Conservation (phyloP, 2,329 filamentous ascomycete species). For the Westerdykella sp. region DNA sequence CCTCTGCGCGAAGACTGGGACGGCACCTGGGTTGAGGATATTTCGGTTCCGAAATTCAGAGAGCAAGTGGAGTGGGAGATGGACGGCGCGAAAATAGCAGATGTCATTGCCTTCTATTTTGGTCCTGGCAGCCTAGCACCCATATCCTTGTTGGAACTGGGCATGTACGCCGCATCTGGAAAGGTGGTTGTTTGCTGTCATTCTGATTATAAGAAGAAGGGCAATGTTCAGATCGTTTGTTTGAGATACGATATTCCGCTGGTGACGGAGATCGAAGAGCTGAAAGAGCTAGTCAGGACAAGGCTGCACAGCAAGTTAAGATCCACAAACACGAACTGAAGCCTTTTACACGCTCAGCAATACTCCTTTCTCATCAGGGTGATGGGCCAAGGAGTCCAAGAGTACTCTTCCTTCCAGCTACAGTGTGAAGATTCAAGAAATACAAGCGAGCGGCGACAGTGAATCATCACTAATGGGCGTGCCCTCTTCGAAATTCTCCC, state of each 20-base stretch:
- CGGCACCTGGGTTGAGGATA: constrained; percentile 50
- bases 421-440: too few relatives aligned
- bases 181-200: constrained; percentile 51
- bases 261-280: not conserved
- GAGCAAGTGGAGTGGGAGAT: constrained; percentile 59
- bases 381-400: too few relatives aligned
- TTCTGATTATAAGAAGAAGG: constrained; percentile 52
- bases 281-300: not conserved
- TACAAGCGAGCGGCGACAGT: too few relatives aligned
- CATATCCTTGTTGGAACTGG: constrained; percentile 55
- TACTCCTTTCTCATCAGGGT: too few relatives aligned
- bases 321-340: too few relatives aligned
- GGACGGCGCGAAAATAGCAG: constrained; percentile 48
- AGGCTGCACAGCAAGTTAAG: not conserved
- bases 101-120: constrained; percentile 54
- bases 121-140: constrained; percentile 47
- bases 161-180: constrained; percentile 42
- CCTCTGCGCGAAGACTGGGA: constrained; percentile 56
- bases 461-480: too few relatives aligned
- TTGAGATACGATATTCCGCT: constrained; percentile 12
- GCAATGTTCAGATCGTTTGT: constrained; percentile 56
- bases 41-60: constrained; percentile 38
- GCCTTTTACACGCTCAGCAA: too few relatives aligned
- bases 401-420: too few relatives aligned
- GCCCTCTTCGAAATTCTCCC: too few relatives aligned